Base-by-base conservation (phyloP, 768 basidiomycete genomes). In the Termitomyces sp. region DNA sequence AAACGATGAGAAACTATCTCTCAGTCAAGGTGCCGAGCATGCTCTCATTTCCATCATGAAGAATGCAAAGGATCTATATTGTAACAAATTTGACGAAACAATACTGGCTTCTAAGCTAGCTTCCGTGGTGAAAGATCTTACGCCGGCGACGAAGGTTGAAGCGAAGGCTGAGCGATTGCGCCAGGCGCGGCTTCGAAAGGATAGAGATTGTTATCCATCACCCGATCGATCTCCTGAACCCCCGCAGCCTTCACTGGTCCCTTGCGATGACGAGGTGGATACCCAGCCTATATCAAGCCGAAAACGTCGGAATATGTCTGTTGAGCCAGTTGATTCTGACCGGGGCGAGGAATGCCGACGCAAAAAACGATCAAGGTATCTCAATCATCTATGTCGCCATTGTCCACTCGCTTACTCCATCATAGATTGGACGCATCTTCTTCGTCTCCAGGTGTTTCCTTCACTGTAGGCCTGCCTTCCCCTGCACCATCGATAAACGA, bases 71-170 rank as follows among this genome's bases (percentile, higher is more conserved):
- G 57, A 62, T 6, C 54, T 72, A 0, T 70, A 69, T 22, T 52
- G 47, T 1, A 57, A 66, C 26, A 66, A 64, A 26, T 68, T 65
- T 18, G 63, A 50, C 0, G 66, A 68, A 57, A 76, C 73, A 5
- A 55, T 62, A 0, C 53, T 76, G 3, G 70, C 70, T 0, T 53
- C 57, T 1, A 70, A 69, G 45, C 37, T 76, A 2, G 71, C 72
- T 16, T 34, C 56, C 0, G 61, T 66, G 24, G 68, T 76, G 1
- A 69, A 72, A 45, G 70, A 70, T 56, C 58, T 68, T 43, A 69
- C 68, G 0, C 62, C 64, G 4, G 62, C 62, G 57, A 67, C 57
- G 27, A 59, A 60, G 33, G 57, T 58, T 9, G 40, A 64, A 33
- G 68, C 59, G 1, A 58, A 53, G 1, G 43, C 49, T 24, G 58